Evolutionary conservation across 495 filamentous ascomycete genomes (phyloP).

Genomic region (Parathielavia appendiculata): DNA sequence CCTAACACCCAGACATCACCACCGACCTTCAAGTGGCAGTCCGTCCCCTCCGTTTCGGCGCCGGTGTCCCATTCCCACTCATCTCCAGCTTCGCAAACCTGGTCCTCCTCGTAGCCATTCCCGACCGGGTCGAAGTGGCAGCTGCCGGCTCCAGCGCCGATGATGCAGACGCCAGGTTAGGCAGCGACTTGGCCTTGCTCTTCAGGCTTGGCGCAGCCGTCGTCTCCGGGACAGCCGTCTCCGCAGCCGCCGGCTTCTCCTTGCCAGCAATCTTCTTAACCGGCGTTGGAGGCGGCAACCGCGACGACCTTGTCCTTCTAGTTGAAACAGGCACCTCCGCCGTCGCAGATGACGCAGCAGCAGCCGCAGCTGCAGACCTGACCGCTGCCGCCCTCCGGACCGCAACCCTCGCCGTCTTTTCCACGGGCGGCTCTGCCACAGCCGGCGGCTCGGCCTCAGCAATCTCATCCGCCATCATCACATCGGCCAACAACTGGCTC

Average conservation of each 20-base stretch:
- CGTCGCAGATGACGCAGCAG: neutral
- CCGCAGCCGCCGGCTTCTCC: constrained; percentile 8
- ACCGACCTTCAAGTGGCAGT: constrained; percentile 3
- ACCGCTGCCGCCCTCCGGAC: neutral
- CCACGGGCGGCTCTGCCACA: neutral
- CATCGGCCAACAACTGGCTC: constrained; percentile 5
- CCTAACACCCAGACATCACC: neutral
- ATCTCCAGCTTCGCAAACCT: constrained; percentile 30
- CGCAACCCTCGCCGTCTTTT: constrained; percentile 6
- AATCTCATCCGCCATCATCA: constrained; percentile 14
- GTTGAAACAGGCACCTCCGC: neutral
- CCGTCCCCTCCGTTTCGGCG: constrained; percentile 30
- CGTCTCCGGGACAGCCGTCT: neutral
- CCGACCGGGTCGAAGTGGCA: constrained; percentile 7
- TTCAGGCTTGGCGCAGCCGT: constrained; percentile 1
- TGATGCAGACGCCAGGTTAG: constrained; percentile 1
- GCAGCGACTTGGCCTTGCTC: neutral
- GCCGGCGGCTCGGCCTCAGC: constrained; percentile 12
- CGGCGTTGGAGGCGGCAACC: constrained; percentile 22
- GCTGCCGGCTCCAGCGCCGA: constrained; percentile 3
- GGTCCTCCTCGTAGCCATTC: constrained; percentile 26
- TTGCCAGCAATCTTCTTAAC: constrained; percentile 11
- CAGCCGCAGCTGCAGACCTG: neutral
- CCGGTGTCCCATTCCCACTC: constrained; percentile 35
- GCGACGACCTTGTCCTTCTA: constrained; percentile 24